Evolutionary conservation across 345 rosid genomes (phyloP).

Genomic region (Salix udensis): DNA sequence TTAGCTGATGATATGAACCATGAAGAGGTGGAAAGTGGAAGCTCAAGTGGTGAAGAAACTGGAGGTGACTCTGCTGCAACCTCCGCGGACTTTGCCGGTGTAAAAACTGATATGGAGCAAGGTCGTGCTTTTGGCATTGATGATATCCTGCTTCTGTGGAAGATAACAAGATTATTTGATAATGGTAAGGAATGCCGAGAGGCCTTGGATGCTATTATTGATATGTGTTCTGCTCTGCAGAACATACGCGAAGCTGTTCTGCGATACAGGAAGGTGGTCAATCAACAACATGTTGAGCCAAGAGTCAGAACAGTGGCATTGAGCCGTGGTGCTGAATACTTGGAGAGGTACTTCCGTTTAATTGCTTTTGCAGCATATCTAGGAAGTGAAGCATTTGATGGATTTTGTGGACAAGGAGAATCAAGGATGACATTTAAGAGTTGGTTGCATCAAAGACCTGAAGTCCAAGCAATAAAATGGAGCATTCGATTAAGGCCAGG

Average conservation of each 20-base stretch:
- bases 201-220: slow-evolving; percentile 86
- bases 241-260: slow-evolving; percentile 95
- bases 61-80: slow-evolving; percentile 43
- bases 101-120: slow-evolving; percentile 42
- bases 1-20: slow-evolving; percentile 47
- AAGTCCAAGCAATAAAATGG: slow-evolving; percentile 98
- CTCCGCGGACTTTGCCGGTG: slow-evolving; percentile 29
- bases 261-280: slow-evolving; percentile 74
- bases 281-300: slow-evolving; percentile 89
- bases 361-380: slow-evolving; percentile 97
- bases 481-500: slow-evolving; percentile 93
- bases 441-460: slow-evolving; percentile 87
- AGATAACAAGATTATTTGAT: slow-evolving; percentile 88
- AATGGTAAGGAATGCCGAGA: slow-evolving; percentile 89
- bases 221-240: slow-evolving; percentile 94
- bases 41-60: slow-evolving; percentile 87
- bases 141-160: slow-evolving; percentile 77
- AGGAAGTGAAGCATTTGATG: slow-evolving; percentile 93
- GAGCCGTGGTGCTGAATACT: slow-evolving; percentile 91
- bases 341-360: slow-evolving; percentile 83
- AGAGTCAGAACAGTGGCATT: slow-evolving; percentile 85
- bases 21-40: slow-evolving; percentile 67
- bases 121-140: slow-evolving; percentile 81
- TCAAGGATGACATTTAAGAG: slow-evolving; percentile 72
- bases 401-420: slow-evolving; percentile 75